A percentile compares a stretch with the other conserved stretches of the same genome.
Evolutionary conservation across 352 stramenopile genomes (phyloP).

Genomic region (Phytophthora boehmeriae): DNA sequence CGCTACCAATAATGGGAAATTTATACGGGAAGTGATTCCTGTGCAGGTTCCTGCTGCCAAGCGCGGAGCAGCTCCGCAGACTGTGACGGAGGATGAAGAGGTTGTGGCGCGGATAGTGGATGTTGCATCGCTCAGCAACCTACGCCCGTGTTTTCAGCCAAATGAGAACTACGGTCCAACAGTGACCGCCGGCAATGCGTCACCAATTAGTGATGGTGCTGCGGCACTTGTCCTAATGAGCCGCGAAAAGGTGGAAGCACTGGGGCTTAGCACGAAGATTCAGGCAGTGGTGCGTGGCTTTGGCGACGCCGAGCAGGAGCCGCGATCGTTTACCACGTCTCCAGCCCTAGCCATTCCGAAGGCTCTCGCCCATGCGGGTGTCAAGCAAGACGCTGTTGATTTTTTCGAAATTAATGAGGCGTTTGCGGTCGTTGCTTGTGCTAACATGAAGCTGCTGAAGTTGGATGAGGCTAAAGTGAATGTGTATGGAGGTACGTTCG

Average conservation of each 20-base stretch:
- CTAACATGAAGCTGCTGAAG: slow-evolving; percentile 91
- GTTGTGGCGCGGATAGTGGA: slow-evolving; percentile 76
- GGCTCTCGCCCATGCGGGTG: slow-evolving; percentile 73
- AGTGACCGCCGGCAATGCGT: slow-evolving; percentile 96
- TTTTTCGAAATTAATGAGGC: slow-evolving; percentile 99
- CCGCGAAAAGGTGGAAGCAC: slow-evolving; percentile 63
- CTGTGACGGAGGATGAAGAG: slow-evolving; percentile 90
- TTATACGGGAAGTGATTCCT: slow-evolving; percentile 80
- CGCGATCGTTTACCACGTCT: slow-evolving; percentile 94
- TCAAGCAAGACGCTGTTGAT: slow-evolving; percentile 90
- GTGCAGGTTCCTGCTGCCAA: slow-evolving; percentile 71
- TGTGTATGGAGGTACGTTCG: slow-evolving; percentile 89
- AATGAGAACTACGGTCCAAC: slow-evolving; percentile 75
- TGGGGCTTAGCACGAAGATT: slow-evolving; percentile 60
- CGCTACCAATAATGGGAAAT: slow-evolving; percentile 65
- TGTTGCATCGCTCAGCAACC: slow-evolving; percentile 80
- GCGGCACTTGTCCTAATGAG: slow-evolving; percentile 94
- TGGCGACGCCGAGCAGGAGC: slow-evolving; percentile 76
- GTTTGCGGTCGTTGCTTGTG: slow-evolving; percentile 95
- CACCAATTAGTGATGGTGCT: slow-evolving; percentile 96
- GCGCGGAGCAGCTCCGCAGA: slow-evolving; percentile 29
- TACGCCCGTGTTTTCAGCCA: slow-evolving; percentile 91
- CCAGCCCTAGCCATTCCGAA: slow-evolving; percentile 92
- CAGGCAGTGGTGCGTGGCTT: slow-evolving; percentile 75
- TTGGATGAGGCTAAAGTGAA: slow-evolving; percentile 92